These are phyloP conservation scores for Arbutus unedo DNA, from an alignment of 148 eudicot species.

Conservation along the genomic window DNA sequence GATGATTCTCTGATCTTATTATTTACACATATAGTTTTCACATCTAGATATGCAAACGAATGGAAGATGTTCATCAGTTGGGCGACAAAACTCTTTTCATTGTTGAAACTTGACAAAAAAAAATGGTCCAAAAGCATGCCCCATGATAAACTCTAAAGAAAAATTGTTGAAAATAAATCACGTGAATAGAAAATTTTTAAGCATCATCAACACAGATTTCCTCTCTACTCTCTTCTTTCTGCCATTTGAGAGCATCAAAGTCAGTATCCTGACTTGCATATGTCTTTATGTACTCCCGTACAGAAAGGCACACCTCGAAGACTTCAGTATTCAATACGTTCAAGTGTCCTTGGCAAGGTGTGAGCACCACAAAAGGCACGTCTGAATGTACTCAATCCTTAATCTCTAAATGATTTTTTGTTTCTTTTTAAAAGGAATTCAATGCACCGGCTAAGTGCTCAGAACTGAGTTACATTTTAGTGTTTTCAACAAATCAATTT, in stretches of 20 bases:
- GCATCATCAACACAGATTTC: constrained; percentile 18
- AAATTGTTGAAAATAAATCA: too few relatives aligned
- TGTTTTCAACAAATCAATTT: background rate
- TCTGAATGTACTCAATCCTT: background rate
- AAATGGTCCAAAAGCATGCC: too few relatives aligned
- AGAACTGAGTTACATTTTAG: background rate
- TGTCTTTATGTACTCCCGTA: background rate
- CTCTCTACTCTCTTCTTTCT: constrained; percentile 10
- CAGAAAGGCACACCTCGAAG: background rate
- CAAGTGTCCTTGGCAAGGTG: background rate
- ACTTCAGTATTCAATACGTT: background rate
- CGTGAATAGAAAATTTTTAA: too few relatives aligned
- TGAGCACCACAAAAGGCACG: background rate
- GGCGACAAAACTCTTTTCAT: too few relatives aligned
- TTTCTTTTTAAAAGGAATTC: background rate
- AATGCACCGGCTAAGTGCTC: background rate
- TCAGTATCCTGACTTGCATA: background rate
- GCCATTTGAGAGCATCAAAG: constrained; percentile 11
- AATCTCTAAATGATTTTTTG: background rate
- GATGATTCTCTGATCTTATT: too few relatives aligned
- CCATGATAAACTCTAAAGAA: too few relatives aligned
- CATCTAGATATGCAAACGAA: too few relatives aligned
- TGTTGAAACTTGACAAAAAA: too few relatives aligned
- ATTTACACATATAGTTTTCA: too few relatives aligned
- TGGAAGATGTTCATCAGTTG: too few relatives aligned